Base-by-base conservation (phyloP, 2,329 filamentous ascomycete genomes). In the Bisporella sp. region DNA sequence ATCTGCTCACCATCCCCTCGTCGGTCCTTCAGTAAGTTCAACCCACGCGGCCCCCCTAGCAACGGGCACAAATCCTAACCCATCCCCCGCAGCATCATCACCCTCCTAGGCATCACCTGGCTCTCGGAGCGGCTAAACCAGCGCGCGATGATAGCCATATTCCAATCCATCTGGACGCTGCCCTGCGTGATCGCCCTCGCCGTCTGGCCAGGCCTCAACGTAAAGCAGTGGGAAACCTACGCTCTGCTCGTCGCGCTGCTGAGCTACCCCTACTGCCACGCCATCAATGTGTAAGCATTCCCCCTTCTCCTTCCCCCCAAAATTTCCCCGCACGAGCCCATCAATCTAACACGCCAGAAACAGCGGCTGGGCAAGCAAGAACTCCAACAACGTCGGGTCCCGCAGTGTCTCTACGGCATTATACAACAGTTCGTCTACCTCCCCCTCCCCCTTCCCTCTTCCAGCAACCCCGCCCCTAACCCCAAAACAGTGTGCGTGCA, bases 371-470 rank as follows among this genome's bases (percentile, higher is more conserved):
- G 71, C 70, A 53, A 72, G 69, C 3, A 71, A 77, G 49, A 86
- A 85, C 59, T 75, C 79, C 3, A 82, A 83, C 54, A 74, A 76
- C 2, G 81, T 86, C 8, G 73, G 82, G 6, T 79, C 78, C 2
- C 70, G 82, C 5, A 79, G 81, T 1, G 79, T 87, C 1, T 78
- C 79, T 0, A 76, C 79, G 1, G 81, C 79, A 0, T 64, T 81
- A 8, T 86, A 85, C 65, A 85, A 85, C 58, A 60, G 21, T 21
- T 21, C 21, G 21, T 21, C 21, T 21, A 21, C 21, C 21, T 21
- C 21, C 21, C 21, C 21, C 21, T 21, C 21, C 21, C 21, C 21
- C 21, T 21, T 3, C 21, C 21, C 21, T 21, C 21, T 21, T 21
- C 21, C 21, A 21, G 21, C 21, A 21, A 21, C 21, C 21, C 21